phyloP scores from a whole-genome alignment of 2,329 filamentous ascomycete species.

The Salinomyces thailandicus region DNA sequence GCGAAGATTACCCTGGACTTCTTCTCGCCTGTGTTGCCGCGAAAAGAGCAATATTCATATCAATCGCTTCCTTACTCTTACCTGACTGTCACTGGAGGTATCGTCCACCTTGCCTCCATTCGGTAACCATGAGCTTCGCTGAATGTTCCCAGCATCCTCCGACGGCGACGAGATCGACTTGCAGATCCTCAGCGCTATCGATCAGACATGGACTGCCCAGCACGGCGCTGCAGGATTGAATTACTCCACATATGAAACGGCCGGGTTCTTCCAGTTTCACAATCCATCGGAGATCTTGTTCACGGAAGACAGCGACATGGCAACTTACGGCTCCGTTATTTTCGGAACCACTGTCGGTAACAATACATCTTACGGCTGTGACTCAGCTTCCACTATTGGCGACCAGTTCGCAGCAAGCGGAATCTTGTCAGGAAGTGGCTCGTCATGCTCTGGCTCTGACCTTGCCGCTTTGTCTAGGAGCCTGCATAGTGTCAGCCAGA shows the following conservation, averaged over 20 bases:
- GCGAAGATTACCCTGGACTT: constrained; percentile 25
- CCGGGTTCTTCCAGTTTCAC: constrained; percentile 15
- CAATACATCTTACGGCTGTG: constrained; percentile 7
- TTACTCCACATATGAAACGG: constrained; percentile 9
- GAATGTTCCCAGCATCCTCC: not conserved
- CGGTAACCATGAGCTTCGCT: not conserved
- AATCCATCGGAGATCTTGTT: constrained; percentile 15
- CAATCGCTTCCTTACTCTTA: constrained; percentile 30
- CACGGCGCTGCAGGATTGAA: constrained; percentile 15
- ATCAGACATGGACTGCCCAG: constrained; percentile 28
- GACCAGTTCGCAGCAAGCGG: constrained; percentile 9
- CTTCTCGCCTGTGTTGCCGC: constrained; percentile 26
- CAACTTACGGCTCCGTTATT: constrained; percentile 16
- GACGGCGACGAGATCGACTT: constrained; percentile 8
- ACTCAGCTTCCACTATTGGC: constrained; percentile 8
- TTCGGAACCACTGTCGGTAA: constrained; percentile 9
- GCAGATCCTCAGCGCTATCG: constrained; percentile 27
- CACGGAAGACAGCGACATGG: constrained; percentile 16
- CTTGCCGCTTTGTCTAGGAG: constrained; percentile 13
- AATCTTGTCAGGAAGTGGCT: constrained; percentile 2
- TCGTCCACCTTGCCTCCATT: no score
- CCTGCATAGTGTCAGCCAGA: constrained; percentile 7
- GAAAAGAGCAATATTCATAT: constrained; percentile 22
- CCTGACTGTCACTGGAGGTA: constrained; percentile 18
- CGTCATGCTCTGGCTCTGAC: constrained; percentile 7